Evolutionary conservation across 106 monocot genomes (phyloP).

Genomic region (Vanilla planifolia): DNA sequence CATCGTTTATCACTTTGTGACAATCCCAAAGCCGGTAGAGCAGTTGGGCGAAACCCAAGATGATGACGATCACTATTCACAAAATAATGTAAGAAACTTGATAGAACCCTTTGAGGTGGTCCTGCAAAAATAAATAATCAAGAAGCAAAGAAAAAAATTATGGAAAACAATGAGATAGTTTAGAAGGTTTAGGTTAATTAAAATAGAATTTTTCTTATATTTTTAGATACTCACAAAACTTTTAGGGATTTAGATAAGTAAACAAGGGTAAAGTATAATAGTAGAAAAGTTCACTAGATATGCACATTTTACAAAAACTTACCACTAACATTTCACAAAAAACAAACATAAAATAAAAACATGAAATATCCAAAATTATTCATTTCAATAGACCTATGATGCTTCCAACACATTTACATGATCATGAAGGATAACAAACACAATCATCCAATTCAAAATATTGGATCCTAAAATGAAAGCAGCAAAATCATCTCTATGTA

Average conservation of each 20-base stretch:
- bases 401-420: no score
- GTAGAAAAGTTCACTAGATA: neutral
- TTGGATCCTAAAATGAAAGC: no score
- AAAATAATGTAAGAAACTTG: slow-evolving; percentile 83
- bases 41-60: slow-evolving; percentile 69
- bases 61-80: slow-evolving; percentile 69
- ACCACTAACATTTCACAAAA: no score
- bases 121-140: slow-evolving; percentile 27
- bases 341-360: neutral
- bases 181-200: no score
- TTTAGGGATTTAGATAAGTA: neutral
- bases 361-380: no score
- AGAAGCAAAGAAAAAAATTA: neutral
- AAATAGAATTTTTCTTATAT: no score
- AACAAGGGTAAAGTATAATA: neutral
- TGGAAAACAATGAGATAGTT: neutral
- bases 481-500: no score
- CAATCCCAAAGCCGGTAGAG: slow-evolving; percentile 79
- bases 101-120: slow-evolving; percentile 85
- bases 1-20: slow-evolving; percentile 95
- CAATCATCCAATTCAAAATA: no score
- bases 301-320: no score
- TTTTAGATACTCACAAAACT: no score
- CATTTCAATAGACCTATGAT: no score
- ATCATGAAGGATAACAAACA: no score